Evolutionary conservation across 2,329 filamentous ascomycete species (phyloP), one percentile per base, ranked within the genome.

Genomic region (Rosellinia necatrix): DNA sequence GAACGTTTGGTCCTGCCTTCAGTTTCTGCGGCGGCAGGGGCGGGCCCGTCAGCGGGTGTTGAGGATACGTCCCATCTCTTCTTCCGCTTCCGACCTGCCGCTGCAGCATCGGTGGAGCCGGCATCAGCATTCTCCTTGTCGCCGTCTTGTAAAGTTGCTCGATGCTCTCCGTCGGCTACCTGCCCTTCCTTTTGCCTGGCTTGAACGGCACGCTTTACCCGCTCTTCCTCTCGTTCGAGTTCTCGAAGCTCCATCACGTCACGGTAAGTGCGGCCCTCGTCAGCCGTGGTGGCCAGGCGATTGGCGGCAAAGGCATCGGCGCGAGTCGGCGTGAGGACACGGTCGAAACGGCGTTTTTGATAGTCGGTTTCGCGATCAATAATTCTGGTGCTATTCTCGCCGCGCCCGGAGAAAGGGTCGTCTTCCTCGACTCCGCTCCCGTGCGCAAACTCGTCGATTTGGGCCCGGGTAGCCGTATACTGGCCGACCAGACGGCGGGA

Each of bases 361-460:
- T 99, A 99, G 70, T 97, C 93, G 61, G 92, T 96, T 78, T 97
- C 93, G 68, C 94, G 89, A 71, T 96, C 93, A 59, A 88, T 81
- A 70, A 99, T 97, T 67, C 93, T 88, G 55, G 89, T 92, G 72
- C 91, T 90, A 76, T 93, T 90, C 78, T 97, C 94, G 65, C 84
- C 83, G 65, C 88, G 85, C 40, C 89, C 90, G 47, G 92, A 82
- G 60, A 99, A 80, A 6, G 93, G 88, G 68, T 99, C 96, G 56
- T 93, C 91, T 75, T 97, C 93, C 71, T 96, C 93, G 22, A 93
- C 91, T 38, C 90, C 92, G 60, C 82, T 81, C 52, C 92, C 92
- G 50, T 85, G 86, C 21, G 93, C 88, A 75, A 96, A 96, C 75
- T 99, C 94, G 71, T 96, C 91, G 70, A 99, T 92, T 76, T 97